A percentile compares a stretch with the other conserved stretches of the same genome.
Conservation (phyloP, 345 rosid genomes). For the Dovyalis caffra region DNA sequence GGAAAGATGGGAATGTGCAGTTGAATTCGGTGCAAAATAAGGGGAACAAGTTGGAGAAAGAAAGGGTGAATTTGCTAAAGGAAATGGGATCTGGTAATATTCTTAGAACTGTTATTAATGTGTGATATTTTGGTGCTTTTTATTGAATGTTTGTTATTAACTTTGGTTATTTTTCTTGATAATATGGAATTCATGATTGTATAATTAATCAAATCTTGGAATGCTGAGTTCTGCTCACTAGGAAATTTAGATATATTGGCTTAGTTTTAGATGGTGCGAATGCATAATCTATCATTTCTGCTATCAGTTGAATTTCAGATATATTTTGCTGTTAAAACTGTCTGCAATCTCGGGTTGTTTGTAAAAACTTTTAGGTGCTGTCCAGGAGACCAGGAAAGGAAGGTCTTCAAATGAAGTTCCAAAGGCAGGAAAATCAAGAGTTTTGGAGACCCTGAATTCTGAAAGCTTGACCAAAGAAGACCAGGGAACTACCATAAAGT, state of each 20-base stretch:
- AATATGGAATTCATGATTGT: conserved; percentile 2
- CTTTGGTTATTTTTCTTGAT: not conserved
- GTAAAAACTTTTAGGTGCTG: conserved; percentile 45
- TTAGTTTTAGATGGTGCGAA: not conserved
- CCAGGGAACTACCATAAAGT: conserved; percentile 21
- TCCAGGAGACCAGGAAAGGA: conserved; percentile 30
- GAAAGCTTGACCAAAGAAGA: conserved; percentile 20
- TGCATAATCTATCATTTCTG: not conserved
- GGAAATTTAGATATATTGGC: not conserved
- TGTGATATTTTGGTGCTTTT: not conserved
- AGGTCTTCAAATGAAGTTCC: conserved; percentile 27
- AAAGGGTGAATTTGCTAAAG: not conserved
- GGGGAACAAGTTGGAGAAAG: conserved; percentile 19
- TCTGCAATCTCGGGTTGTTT: conserved; percentile 1
- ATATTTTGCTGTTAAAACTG: not conserved
- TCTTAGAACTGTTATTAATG: conserved; percentile 7
- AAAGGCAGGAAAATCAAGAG: conserved; percentile 22
- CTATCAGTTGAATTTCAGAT: not conserved
- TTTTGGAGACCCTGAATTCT: conserved; percentile 4
- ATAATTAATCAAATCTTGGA: not conserved
- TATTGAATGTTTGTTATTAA: not conserved
- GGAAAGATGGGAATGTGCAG: conserved; percentile 2
- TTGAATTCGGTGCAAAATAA: conserved; percentile 12
- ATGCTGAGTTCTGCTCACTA: not conserved
- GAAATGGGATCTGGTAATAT: conserved; percentile 45